Percentiles rank a stretch among this genome's conserved stretches.
phyloP scores from a whole-genome alignment of 352 stramenopile species.

The Globisporangium spiculum region DNA sequence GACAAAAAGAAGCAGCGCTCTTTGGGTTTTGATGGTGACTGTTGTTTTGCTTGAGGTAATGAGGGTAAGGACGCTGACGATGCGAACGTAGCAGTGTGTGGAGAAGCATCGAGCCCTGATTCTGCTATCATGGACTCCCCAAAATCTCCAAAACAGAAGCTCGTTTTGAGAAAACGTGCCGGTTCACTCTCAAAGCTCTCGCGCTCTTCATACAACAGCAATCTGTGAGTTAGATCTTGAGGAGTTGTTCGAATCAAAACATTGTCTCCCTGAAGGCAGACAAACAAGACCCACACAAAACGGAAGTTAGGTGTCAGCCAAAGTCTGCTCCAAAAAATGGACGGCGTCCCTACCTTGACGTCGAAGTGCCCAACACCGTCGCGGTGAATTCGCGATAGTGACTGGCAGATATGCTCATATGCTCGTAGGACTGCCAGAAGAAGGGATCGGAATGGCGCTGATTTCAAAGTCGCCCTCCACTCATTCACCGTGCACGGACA shows the following conservation, averaged over 20 bases:
- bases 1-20: slow-evolving; percentile 22
- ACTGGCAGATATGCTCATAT: slow-evolving; percentile 36
- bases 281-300: too few species aligned
- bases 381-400: slow-evolving; percentile 38
- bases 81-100: slow-evolving; percentile 19
- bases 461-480: slow-evolving; percentile 30
- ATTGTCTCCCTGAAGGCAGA: slow-evolving; percentile 49
- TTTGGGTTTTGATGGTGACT: neutral
- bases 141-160: slow-evolving; percentile 70
- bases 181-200: slow-evolving; percentile 17
- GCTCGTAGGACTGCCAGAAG: slow-evolving; percentile 41
- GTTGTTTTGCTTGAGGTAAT: slow-evolving; percentile 2
- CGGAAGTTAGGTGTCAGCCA: neutral
- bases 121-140: slow-evolving; percentile 50
- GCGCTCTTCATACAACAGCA: slow-evolving; percentile 28
- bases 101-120: slow-evolving; percentile 7
- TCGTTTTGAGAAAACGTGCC: slow-evolving; percentile 15
- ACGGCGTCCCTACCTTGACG: slow-evolving; percentile 45
- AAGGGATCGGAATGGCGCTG: slow-evolving; percentile 36
- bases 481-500: slow-evolving; percentile 50
- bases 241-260: slow-evolving; percentile 44
- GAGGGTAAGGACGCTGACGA: slow-evolving; percentile 22
- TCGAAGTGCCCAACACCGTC: slow-evolving; percentile 59
- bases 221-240: slow-evolving; percentile 28
- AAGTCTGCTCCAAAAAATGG: too few species aligned